phyloP scores from a whole-genome alignment of 1,284 basidiomycete genomes.

The Boletus smithii region DNA sequence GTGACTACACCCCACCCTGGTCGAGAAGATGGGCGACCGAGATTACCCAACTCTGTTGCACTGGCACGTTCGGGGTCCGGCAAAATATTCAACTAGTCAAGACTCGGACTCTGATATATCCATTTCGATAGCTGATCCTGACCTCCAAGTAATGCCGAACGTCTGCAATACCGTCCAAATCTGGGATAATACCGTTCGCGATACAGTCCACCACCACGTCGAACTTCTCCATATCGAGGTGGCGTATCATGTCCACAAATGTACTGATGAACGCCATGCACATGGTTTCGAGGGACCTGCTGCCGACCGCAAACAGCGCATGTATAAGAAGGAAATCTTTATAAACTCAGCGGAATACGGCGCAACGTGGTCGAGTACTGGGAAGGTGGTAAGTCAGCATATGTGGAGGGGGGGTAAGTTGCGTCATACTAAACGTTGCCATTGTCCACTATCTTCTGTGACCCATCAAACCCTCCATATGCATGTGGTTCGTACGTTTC shows the following conservation, averaged over 20 bases:
- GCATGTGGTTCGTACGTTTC: too few species aligned
- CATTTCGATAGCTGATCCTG: background rate
- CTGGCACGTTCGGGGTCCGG: slow-evolving; percentile 22
- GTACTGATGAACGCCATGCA: background rate
- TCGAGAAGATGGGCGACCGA: slow-evolving; percentile 19
- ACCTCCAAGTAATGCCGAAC: slow-evolving; percentile 9
- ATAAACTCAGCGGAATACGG: too few species aligned
- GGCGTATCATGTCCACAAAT: slow-evolving; percentile 8
- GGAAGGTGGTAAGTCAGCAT: too few species aligned
- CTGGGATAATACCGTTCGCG: slow-evolving; percentile 7
- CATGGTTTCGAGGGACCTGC: too few species aligned
- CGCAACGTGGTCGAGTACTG: too few species aligned
- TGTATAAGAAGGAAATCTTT: too few species aligned
- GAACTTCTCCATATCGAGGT: slow-evolving; percentile 14
- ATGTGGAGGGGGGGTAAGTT: too few species aligned
- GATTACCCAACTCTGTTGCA: slow-evolving; percentile 14
- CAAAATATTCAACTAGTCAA: background rate
- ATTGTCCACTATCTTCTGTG: too few species aligned
- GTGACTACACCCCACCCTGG: background rate
- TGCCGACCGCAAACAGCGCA: too few species aligned
- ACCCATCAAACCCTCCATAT: too few species aligned
- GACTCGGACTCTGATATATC: too few species aligned
- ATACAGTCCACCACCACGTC: slow-evolving; percentile 9
- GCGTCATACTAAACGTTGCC: too few species aligned
- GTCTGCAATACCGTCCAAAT: slow-evolving; percentile 6